Base-by-base conservation (phyloP, 176 grass and related monocot species). In the Cenchrus purpureus region DNA sequence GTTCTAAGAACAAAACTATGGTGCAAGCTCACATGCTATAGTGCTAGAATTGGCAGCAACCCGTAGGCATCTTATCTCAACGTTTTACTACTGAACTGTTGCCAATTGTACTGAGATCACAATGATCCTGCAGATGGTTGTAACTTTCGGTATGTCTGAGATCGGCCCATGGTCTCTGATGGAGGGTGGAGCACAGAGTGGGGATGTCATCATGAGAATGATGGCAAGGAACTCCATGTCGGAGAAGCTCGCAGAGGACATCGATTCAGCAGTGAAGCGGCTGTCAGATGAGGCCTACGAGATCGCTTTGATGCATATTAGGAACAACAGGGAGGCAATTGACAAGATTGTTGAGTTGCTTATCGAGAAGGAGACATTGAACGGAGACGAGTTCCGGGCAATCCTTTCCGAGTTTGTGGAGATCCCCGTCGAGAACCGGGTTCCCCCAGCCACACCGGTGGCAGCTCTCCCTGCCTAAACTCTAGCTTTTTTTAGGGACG, bases 191-290 rank as follows among this genome's bases (percentile, higher is more conserved):
- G 90, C 79, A 29, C 97, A 99, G 71, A 92, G 91, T 74, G 87
- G 48, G 3, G 96, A 98, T 65, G 42, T 98, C 64, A 92, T 98
- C 81, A 98, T 98, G 96, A 87, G 96, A 67, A 98, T 98, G 95
- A 98, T 98, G 95, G 91, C 95, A 3, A 84, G 95, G 72, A 98
- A 98, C 82, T 98, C 95, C 20, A 98, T 98, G 95, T 98, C 95
- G 14, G 95, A 98, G 89, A 98, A 90, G 87, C 93, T 98, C 0
- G 95, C 95, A 0, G 93, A 90, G 78, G 95, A 98, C 85, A 98
- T 98, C 10, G 95, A 98, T 77, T 67, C 83, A 0, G 95, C 93
- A 12, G 87, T 98, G 53, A 98, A 98, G 89, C 82, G 55, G 78
- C 61, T 98, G 71, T 94, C 95, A 6, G 95, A 98, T 79, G 74